phyloP scores from a whole-genome alignment of 441 rosid species.

The Pelargonium australe region DNA sequence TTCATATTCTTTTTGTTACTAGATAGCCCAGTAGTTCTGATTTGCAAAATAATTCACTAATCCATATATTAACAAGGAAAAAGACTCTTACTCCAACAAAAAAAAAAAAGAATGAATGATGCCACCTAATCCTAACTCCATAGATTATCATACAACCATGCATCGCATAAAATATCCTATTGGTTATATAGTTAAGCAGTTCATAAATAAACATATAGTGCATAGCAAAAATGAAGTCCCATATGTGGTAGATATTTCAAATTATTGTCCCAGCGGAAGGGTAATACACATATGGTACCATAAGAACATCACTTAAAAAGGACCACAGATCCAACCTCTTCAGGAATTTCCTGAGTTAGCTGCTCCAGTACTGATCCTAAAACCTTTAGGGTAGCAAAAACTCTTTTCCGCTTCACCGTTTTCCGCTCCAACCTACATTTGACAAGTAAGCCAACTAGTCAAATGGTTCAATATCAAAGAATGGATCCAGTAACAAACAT shows the following conservation, averaged over 20 bases:
- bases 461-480: slow-evolving; percentile 8
- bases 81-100: background rate
- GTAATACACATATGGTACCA: background rate
- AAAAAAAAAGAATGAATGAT: background rate
- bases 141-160: background rate
- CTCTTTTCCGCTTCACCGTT: slow-evolving; percentile 75
- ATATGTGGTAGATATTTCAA: background rate
- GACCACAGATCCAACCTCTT: slow-evolving; percentile 54
- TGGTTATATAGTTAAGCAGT: background rate
- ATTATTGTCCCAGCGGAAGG: background rate
- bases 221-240: background rate
- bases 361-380: slow-evolving; percentile 78
- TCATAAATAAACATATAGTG: background rate
- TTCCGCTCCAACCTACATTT: slow-evolving; percentile 72
- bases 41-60: background rate
- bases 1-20: background rate
- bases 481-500: background rate
- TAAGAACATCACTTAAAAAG: slow-evolving; percentile 14
- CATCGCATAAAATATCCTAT: background rate
- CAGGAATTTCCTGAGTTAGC: slow-evolving; percentile 75
- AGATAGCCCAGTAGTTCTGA: background rate
- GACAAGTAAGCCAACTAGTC: slow-evolving; percentile 11
- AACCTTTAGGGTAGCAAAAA: slow-evolving; percentile 79
- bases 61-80: background rate
- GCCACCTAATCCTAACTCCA: background rate